Conservation (phyloP, 75 land plant species). For the Sequoia sempervirens region DNA sequence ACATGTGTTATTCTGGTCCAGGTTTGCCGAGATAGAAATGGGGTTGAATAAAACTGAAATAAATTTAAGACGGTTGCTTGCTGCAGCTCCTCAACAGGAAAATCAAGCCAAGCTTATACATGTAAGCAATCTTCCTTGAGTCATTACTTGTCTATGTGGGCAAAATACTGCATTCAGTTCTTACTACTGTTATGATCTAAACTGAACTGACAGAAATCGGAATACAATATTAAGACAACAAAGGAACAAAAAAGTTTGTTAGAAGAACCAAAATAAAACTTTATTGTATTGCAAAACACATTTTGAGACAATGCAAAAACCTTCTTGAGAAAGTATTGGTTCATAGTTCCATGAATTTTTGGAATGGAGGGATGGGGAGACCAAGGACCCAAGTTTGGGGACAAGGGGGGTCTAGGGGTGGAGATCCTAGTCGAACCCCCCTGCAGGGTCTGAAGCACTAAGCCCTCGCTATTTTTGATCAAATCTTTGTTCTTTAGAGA, state of each 20-base stretch:
- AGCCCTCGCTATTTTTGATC: too few species aligned
- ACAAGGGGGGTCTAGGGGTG: too few species aligned
- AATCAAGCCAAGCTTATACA: slow-evolving; percentile 73
- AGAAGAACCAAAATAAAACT: background rate
- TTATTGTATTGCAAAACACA: too few species aligned
- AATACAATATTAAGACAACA: background rate
- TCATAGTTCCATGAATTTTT: background rate
- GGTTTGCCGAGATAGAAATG: slow-evolving; percentile 28
- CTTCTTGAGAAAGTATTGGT: background rate
- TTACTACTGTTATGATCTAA: background rate
- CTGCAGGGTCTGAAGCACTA: too few species aligned
- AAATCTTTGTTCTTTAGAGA: too few species aligned
- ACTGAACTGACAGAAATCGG: background rate
- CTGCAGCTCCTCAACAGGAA: slow-evolving; percentile 65
- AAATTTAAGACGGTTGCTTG: slow-evolving; percentile 69
- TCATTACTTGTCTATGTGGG: background rate
- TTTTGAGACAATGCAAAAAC: background rate
- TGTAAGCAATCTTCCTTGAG: slow-evolving; percentile 23
- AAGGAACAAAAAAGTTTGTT: background rate
- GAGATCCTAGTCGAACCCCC: too few species aligned
- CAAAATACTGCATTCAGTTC: background rate
- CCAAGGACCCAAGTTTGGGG: too few species aligned
- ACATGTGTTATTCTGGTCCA: background rate
- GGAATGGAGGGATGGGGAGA: too few species aligned
- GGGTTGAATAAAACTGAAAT: slow-evolving; percentile 82